Base-by-base conservation (phyloP, 345 rosid genomes). In the Theobroma cacao region DNA sequence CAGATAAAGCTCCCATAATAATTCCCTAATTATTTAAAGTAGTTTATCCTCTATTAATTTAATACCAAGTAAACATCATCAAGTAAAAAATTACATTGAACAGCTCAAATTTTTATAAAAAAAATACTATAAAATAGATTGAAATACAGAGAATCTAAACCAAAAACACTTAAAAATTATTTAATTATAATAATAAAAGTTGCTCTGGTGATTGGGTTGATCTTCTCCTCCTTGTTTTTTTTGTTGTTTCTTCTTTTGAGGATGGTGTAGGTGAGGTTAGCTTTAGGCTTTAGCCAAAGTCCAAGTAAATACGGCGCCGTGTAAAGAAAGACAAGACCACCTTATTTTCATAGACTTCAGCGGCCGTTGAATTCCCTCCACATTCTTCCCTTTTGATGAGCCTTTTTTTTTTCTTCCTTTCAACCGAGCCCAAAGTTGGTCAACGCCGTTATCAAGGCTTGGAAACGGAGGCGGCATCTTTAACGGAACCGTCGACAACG, bases 401-500 rank as follows among this genome's bases (percentile, higher is more conserved):
- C 28, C 17, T 38, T 28, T 38, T 22, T 15, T n/a, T 13, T 7
- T 8, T 38, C 22, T 60, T 68, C 26, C 53, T 63, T 5, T 56
- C 64, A 26, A 56, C 58, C 14, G 13, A 33, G 18, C n/a, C 2
- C 68, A 69, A 17, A 9, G 76, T 67, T 68, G n/a, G 85, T 77
- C 61, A 78, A 58, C 79, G 80, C 47, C 17, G 68, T 85, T 75
- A 76, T 88, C 87, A 92, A 38, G 95, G 88, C 83, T 88, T 88
- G 82, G 95, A 83, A 73, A 88, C 86, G 75, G 97, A 89, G 59
- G 91, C 88, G 59, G 88, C 89, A 43, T 92, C 98, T 83, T 91
- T 89, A 36, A 86, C 85, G 63, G 91, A 86, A 20, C 80, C 82
- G 38, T 84, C 86, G 33, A 79, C 52, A 4, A 71, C 81, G 40